These are phyloP conservation scores for Knoxia roxburghii DNA, from an alignment of 257 asterid genomes.

Conservation along the genomic window DNA sequence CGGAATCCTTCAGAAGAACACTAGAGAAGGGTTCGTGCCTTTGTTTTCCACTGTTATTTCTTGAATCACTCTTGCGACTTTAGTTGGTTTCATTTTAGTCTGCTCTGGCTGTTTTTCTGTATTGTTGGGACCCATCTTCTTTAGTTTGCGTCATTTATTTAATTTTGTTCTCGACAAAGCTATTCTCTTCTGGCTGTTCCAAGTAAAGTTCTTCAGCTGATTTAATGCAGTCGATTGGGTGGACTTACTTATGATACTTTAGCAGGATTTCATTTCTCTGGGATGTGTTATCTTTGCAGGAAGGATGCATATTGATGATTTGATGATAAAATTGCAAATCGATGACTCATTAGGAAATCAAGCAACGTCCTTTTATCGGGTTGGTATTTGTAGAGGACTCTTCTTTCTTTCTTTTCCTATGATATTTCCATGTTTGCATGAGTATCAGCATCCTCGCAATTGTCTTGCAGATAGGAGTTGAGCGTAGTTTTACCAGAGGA, in stretches of 20 bases:
- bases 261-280: too few relatives aligned
- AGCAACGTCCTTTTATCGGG: conserved; percentile 20
- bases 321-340: conserved; percentile 20
- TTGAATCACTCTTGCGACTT: background rate
- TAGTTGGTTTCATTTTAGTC: background rate
- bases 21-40: conserved; percentile 22
- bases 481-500: conserved; percentile 74
- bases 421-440: background rate
- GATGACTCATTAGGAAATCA: conserved; percentile 9
- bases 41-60: background rate
- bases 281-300: too few relatives aligned
- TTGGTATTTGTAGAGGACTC: background rate
- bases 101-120: too few relatives aligned
- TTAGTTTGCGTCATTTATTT: too few relatives aligned
- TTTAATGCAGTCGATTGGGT: too few relatives aligned
- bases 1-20: conserved; percentile 55
- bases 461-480: conserved; percentile 55
- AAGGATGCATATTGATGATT: conserved; percentile 13
- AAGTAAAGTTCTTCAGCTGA: too few relatives aligned
- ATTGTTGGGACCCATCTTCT: too few relatives aligned
- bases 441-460: conserved; percentile 11
- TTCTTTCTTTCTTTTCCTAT: background rate
- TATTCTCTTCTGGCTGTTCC: too few relatives aligned
- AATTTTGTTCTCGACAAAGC: too few relatives aligned
- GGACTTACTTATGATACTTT: too few relatives aligned